These are phyloP conservation scores for Aaosphaeria pasadenensis DNA, from an alignment of 2,329 filamentous ascomycete species.

Conservation along the genomic window DNA sequence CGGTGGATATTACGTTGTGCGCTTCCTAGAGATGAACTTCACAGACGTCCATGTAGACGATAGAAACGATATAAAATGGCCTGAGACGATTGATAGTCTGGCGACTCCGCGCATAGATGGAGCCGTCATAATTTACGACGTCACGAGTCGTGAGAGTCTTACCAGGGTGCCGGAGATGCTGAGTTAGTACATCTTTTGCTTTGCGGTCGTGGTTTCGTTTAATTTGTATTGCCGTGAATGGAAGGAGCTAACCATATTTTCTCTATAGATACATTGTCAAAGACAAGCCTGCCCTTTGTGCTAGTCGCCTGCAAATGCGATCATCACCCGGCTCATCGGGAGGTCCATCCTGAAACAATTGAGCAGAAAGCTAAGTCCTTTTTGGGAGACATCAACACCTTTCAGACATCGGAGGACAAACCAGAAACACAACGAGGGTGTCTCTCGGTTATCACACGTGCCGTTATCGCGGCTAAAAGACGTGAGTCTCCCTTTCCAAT, in stretches of 20 bases:
- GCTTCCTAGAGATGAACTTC: slow-evolving; percentile 55
- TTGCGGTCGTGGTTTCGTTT: background rate
- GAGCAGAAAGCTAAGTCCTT: slow-evolving; percentile 61
- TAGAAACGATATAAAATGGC: slow-evolving; percentile 55
- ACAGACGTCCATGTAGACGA: slow-evolving; percentile 52
- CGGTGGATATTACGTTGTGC: slow-evolving; percentile 54
- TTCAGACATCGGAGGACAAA: slow-evolving; percentile 68
- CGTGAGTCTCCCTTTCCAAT: slow-evolving; percentile 53
- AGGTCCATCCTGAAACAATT: slow-evolving; percentile 68
- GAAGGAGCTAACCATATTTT: background rate
- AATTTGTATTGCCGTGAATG: background rate
- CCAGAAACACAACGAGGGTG: slow-evolving; percentile 73
- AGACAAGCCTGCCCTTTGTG: slow-evolving; percentile 70
- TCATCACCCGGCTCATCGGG: slow-evolving; percentile 64
- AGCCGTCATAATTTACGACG: slow-evolving; percentile 83
- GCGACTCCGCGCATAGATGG: slow-evolving; percentile 76
- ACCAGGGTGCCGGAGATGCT: slow-evolving; percentile 71
- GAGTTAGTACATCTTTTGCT: slow-evolving; percentile 57
- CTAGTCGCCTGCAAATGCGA: slow-evolving; percentile 92
- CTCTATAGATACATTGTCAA: slow-evolving; percentile 66
- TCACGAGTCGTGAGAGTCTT: slow-evolving; percentile 73
- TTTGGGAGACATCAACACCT: slow-evolving; percentile 64
- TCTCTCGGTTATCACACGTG: slow-evolving; percentile 71
- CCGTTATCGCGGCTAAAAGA: slow-evolving; percentile 64
- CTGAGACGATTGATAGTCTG: slow-evolving; percentile 58